phyloP scores from a whole-genome alignment of 495 filamentous ascomycete species.

The Usnea hakonensis region DNA sequence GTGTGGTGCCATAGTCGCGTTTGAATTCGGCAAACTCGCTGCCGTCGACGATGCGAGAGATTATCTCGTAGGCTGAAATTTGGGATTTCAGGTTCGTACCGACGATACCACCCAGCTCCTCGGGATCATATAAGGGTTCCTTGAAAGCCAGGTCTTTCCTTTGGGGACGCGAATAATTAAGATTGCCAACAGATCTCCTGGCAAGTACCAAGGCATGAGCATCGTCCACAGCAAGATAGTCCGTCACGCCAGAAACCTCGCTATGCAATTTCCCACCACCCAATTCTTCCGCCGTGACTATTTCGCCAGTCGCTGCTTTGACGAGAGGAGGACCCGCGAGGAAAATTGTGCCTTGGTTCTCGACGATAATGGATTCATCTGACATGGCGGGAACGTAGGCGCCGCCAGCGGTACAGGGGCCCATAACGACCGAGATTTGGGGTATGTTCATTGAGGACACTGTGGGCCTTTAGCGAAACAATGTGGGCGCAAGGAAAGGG shows the following conservation, averaged over 20 bases:
- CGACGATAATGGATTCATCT: constrained; percentile 94
- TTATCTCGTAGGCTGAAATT: constrained; percentile 81
- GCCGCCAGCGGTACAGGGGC: constrained; percentile 91
- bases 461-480: constrained; percentile 8
- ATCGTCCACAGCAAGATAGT: constrained; percentile 92
- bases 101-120: constrained; percentile 80
- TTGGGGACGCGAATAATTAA: constrained; percentile 64
- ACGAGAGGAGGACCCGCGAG: constrained; percentile 91
- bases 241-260: constrained; percentile 86
- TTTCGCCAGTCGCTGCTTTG: constrained; percentile 93
- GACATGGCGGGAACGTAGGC: constrained; percentile 97
- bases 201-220: constrained; percentile 87
- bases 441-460: constrained; percentile 77
- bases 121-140: constrained; percentile 75
- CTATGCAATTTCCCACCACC: constrained; percentile 91
- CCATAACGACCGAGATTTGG: constrained; percentile 95
- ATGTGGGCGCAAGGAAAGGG: neutral
- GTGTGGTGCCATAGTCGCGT: constrained; percentile 77
- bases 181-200: constrained; percentile 72
- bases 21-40: constrained; percentile 92
- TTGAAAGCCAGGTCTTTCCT: constrained; percentile 29
- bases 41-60: constrained; percentile 89
- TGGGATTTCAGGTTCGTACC: constrained; percentile 80
- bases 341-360: constrained; percentile 92
- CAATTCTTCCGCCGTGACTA: constrained; percentile 84